Evolutionary conservation across 371 early-diverging fungal genomes (phyloP).

Genomic region (Rhizopus arrhizus): DNA sequence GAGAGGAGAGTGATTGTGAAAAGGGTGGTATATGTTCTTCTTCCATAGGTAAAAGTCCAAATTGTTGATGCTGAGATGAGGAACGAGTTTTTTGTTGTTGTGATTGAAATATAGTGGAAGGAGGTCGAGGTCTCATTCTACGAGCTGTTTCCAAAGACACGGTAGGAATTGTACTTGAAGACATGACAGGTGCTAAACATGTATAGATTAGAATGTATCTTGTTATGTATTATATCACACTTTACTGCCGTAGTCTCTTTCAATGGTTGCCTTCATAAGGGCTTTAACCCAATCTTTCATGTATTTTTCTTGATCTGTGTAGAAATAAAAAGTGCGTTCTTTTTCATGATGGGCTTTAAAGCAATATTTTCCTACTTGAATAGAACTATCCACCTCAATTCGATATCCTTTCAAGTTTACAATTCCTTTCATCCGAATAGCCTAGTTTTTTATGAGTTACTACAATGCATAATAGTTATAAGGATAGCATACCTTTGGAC

Average conservation of each 20-base stretch:
- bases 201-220: not conserved
- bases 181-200: slow-evolving; percentile 63
- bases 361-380: slow-evolving; percentile 64
- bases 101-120: slow-evolving; percentile 45
- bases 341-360: slow-evolving; percentile 68
- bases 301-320: slow-evolving; percentile 56
- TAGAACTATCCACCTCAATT: slow-evolving; percentile 60
- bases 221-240: not conserved
- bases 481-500: slow-evolving; percentile 48
- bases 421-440: slow-evolving; percentile 58
- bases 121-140: slow-evolving; percentile 66
- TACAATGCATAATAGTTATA: not conserved
- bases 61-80: slow-evolving; percentile 9
- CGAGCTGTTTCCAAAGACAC: slow-evolving; percentile 65
- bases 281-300: slow-evolving; percentile 69
- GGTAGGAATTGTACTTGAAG: slow-evolving; percentile 67
- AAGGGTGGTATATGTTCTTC: not conserved
- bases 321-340: slow-evolving; percentile 67
- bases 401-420: slow-evolving; percentile 61
- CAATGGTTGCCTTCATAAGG: slow-evolving; percentile 74
- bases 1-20: not conserved
- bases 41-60: not conserved
- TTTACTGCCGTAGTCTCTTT: slow-evolving; percentile 56
- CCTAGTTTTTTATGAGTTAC: slow-evolving; percentile 57
- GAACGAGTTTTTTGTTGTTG: slow-evolving; percentile 18